Percentiles rank a stretch among this genome's conserved stretches.
These are phyloP conservation scores for Teunomyces lycoperdinae DNA, from an alignment of 805 yeast genomes.

Conservation along the genomic window DNA sequence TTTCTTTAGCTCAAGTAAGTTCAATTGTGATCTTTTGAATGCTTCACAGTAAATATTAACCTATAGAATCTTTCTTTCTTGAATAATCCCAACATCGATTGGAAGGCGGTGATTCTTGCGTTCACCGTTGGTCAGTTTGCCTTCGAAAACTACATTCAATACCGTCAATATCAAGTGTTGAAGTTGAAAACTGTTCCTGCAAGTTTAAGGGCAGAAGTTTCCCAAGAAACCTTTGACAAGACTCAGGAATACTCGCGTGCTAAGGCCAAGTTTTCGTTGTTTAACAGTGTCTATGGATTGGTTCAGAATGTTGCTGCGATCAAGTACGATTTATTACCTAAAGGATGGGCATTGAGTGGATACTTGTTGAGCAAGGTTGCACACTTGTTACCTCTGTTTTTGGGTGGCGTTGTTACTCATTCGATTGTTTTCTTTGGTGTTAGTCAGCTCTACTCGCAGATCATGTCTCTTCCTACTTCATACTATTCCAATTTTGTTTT, in stretches of 20 bases:
- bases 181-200: slow-evolving; percentile 57
- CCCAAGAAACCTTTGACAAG: slow-evolving; percentile 69
- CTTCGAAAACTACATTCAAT: slow-evolving; percentile 71
- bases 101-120: slow-evolving; percentile 76
- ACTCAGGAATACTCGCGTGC: slow-evolving; percentile 78
- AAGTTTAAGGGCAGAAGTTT: slow-evolving; percentile 64
- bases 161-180: slow-evolving; percentile 73
- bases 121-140: slow-evolving; percentile 71
- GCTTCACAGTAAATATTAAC: background rate
- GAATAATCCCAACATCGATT: slow-evolving; percentile 69
- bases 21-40: background rate
- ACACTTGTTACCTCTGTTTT: slow-evolving; percentile 31
- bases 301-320: slow-evolving; percentile 57
- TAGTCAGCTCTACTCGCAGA: slow-evolving; percentile 48
- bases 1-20: slow-evolving; percentile 27
- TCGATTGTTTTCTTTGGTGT: slow-evolving; percentile 61
- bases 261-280: slow-evolving; percentile 66
- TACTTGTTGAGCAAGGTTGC: slow-evolving; percentile 55
- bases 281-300: slow-evolving; percentile 50
- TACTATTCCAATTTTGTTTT: slow-evolving; percentile 81
- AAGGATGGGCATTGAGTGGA: slow-evolving; percentile 50
- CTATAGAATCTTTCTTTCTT: slow-evolving; percentile 46
- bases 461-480: slow-evolving; percentile 63
- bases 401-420: slow-evolving; percentile 64
- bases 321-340: slow-evolving; percentile 51